phyloP scores from a whole-genome alignment of 257 asterid species.

The Mitragyna speciosa region DNA sequence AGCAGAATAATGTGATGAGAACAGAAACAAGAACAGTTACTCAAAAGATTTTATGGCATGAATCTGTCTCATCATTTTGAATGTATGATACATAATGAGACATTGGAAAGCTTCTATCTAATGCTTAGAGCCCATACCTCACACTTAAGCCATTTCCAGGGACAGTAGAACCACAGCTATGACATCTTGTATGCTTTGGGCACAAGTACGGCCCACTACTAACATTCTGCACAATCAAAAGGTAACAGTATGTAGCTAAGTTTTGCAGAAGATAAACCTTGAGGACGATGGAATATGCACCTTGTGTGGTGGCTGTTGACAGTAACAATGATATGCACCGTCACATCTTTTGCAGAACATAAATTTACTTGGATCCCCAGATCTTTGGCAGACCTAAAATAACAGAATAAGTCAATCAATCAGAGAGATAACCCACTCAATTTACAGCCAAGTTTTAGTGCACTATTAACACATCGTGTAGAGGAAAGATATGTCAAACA shows the following conservation, averaged over 20 bases:
- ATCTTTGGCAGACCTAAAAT: slow-evolving; percentile 71
- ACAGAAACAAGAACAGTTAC: background rate
- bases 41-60: background rate
- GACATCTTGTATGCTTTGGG: slow-evolving; percentile 94
- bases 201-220: slow-evolving; percentile 92
- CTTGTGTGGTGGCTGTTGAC: slow-evolving; percentile 99
- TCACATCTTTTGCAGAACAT: slow-evolving; percentile 99
- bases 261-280: slow-evolving; percentile 2
- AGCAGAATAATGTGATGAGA: background rate
- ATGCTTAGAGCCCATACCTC: slow-evolving; percentile 50
- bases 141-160: slow-evolving; percentile 96
- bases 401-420: slow-evolving; percentile 17
- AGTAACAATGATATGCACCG: slow-evolving; percentile 88
- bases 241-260: slow-evolving; percentile 18
- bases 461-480: background rate
- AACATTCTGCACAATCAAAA: slow-evolving; percentile 62
- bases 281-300: slow-evolving; percentile 33
- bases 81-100: background rate
- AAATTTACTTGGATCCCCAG: slow-evolving; percentile 92
- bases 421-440: background rate
- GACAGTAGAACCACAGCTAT: slow-evolving; percentile 85
- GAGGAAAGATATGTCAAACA: background rate
- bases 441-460: background rate
- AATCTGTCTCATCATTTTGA: background rate
- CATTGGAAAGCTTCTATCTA: background rate